A percentile compares a stretch with the other conserved stretches of the same genome.
Evolutionary conservation across 495 filamentous ascomycete genomes (phyloP).

Genomic region (Penicillium roqueforti): DNA sequence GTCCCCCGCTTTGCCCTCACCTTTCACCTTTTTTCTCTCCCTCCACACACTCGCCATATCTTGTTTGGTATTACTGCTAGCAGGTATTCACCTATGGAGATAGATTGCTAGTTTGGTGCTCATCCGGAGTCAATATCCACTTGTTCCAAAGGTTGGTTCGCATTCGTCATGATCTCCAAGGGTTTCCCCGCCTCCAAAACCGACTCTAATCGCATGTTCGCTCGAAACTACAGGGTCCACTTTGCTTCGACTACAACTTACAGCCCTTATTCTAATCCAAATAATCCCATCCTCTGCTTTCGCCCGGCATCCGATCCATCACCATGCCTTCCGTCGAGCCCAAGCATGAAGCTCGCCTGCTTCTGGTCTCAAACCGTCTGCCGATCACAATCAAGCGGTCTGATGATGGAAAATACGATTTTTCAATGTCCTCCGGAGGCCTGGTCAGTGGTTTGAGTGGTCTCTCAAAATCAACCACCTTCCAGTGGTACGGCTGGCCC

Average conservation of each 20-base stretch:
- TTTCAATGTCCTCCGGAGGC: slow-evolving; percentile 93
- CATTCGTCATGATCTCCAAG: slow-evolving; percentile 3
- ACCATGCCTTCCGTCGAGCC: slow-evolving; percentile 35
- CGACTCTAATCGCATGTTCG: slow-evolving; percentile 8
- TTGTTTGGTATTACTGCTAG: not conserved
- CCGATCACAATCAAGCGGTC: slow-evolving; percentile 93
- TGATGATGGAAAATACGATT: slow-evolving; percentile 77
- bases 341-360: slow-evolving; percentile 49
- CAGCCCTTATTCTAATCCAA: not conserved
- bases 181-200: slow-evolving; percentile 9
- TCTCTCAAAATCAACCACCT: slow-evolving; percentile 83
- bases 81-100: not conserved
- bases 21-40: not conserved
- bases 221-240: not conserved
- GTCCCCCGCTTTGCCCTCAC: not conserved
- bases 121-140: slow-evolving; percentile 1
- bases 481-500: slow-evolving; percentile 98
- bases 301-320: not conserved
- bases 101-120: slow-evolving; percentile 3
- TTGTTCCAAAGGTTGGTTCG: not conserved
- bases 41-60: not conserved
- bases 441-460: slow-evolving; percentile 88
- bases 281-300: not conserved
- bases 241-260: not conserved
- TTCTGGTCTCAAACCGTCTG: slow-evolving; percentile 88